phyloP scores from a whole-genome alignment of 495 filamentous ascomycete species.

The Xylaria castorea region DNA sequence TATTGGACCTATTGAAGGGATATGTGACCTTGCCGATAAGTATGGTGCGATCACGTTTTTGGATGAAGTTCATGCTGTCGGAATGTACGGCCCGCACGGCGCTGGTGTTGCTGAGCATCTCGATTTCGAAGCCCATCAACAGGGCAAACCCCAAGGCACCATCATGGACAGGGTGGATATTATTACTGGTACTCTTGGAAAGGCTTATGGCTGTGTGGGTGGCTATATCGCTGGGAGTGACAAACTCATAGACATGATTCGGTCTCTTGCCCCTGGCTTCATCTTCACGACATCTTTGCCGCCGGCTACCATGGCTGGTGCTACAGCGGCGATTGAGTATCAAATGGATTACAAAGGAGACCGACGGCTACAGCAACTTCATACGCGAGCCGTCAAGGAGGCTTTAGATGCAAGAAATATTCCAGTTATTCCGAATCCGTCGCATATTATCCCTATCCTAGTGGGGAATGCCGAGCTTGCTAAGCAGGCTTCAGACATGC shows the following conservation, averaged over 20 bases:
- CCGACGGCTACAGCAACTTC: slow-evolving; percentile 88
- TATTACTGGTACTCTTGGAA: slow-evolving; percentile 95
- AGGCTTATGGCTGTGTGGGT: slow-evolving; percentile 97
- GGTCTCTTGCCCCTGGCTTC: slow-evolving; percentile 94
- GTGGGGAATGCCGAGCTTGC: slow-evolving; percentile 96
- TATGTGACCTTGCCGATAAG: slow-evolving; percentile 94
- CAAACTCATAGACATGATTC: slow-evolving; percentile 91
- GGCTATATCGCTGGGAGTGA: slow-evolving; percentile 94
- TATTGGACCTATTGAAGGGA: slow-evolving; percentile 92
- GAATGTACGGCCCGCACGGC: slow-evolving; percentile 97
- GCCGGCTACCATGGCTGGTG: slow-evolving; percentile 96
- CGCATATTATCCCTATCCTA: slow-evolving; percentile 91
- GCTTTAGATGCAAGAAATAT: slow-evolving; percentile 78
- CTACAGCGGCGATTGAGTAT: slow-evolving; percentile 89
- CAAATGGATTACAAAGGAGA: slow-evolving; percentile 82
- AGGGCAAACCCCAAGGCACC: slow-evolving; percentile 75
- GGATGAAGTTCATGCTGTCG: slow-evolving; percentile 98
- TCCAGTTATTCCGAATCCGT: slow-evolving; percentile 98
- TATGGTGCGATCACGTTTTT: slow-evolving; percentile 97
- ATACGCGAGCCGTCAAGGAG: slow-evolving; percentile 90
- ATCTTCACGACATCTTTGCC: slow-evolving; percentile 98
- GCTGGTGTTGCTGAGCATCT: slow-evolving; percentile 97
- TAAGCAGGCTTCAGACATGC: slow-evolving; percentile 85
- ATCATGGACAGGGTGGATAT: slow-evolving; percentile 97
- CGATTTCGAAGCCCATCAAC: slow-evolving; percentile 81